These are phyloP conservation scores for Curvularia sp. DNA, from an alignment of 2,329 filamentous ascomycete genomes.

Conservation along the genomic window DNA sequence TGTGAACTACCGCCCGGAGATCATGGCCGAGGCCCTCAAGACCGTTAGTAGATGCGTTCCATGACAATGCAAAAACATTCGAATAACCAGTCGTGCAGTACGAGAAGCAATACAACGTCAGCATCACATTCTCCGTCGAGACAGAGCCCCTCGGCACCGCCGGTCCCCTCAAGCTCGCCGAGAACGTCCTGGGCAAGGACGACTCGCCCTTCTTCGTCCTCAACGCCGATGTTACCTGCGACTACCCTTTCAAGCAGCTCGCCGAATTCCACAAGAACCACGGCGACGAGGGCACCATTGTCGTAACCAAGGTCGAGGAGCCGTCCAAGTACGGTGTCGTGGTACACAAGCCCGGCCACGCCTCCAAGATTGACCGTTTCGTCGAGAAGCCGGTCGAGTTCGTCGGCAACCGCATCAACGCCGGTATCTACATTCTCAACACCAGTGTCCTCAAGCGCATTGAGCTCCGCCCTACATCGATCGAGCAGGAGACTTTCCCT, in stretches of 20 bases:
- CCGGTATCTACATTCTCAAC: slow-evolving; percentile 97
- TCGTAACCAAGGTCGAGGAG: slow-evolving; percentile 98
- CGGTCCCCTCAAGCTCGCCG: slow-evolving; percentile 92
- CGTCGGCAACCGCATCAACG: slow-evolving; percentile 98
- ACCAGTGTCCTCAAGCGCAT: slow-evolving; percentile 89
- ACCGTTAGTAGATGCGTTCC: slow-evolving; percentile 66
- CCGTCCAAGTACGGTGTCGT: slow-evolving; percentile 99
- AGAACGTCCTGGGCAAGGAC: slow-evolving; percentile 90
- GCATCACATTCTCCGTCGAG: slow-evolving; percentile 97
- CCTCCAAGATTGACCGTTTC: slow-evolving; percentile 94
- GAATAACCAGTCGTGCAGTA: slow-evolving; percentile 62
- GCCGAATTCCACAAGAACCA: slow-evolving; percentile 91
- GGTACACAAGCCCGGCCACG: slow-evolving; percentile 92
- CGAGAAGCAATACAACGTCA: slow-evolving; percentile 89
- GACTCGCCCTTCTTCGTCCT: slow-evolving; percentile 96
- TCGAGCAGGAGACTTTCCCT: slow-evolving; percentile 99
- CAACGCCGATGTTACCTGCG: slow-evolving; percentile 98
- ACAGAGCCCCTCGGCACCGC: slow-evolving; percentile 93
- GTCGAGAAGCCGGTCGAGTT: slow-evolving; percentile 99
- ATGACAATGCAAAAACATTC: slow-evolving; percentile 7
- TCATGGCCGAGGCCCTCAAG: slow-evolving; percentile 93
- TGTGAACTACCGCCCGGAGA: slow-evolving; percentile 97
- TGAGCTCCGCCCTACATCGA: slow-evolving; percentile 93
- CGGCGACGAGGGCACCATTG: slow-evolving; percentile 95
- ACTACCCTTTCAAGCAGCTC: slow-evolving; percentile 91